Conservation (phyloP, 257 asterid species). For the Parsonsia alboflavescens region DNA sequence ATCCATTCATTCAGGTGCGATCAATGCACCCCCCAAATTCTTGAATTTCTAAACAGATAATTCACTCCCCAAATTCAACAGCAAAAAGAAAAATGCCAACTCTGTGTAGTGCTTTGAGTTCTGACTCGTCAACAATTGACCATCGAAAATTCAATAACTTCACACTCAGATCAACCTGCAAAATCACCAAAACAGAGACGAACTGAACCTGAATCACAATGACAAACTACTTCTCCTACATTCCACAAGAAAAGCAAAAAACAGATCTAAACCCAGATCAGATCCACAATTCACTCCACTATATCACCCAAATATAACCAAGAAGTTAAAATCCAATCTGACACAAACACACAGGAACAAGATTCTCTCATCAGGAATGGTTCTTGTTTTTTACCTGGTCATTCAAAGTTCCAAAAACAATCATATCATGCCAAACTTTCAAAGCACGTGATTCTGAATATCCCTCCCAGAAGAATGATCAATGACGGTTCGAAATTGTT, state of each 20-base stretch:
- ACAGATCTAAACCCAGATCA: conserved; percentile 49
- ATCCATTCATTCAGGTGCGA: conserved; percentile 6
- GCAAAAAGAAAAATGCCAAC: conserved; percentile 20
- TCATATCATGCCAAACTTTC: not conserved
- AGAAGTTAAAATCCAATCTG: conserved; percentile 7
- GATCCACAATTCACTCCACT: conserved; percentile 37
- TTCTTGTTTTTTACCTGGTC: conserved; percentile 15
- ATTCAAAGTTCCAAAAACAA: conserved; percentile 8
- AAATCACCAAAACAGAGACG: conserved; percentile 12
- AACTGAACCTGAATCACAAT: conserved; percentile 1
- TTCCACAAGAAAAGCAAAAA: conserved; percentile 1
- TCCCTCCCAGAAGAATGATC: not conserved
- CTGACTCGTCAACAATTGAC: conserved; percentile 16
- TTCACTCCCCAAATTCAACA: conserved; percentile 24
- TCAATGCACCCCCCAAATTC: conserved; percentile 5
- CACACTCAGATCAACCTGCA: conserved; percentile 61
- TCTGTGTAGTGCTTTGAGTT: conserved; percentile 3
- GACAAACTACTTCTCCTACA: not conserved
- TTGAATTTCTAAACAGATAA: conserved; percentile 15
- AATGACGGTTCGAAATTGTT: conserved; percentile 17
- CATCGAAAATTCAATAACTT: conserved; percentile 22
- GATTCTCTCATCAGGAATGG: conserved; percentile 6
- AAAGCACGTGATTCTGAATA: not conserved
- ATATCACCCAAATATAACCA: conserved; percentile 4
- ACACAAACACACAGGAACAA: not conserved